Evolutionary conservation across 495 filamentous ascomycete species (phyloP).

Genomic region (Halenospora varia): DNA sequence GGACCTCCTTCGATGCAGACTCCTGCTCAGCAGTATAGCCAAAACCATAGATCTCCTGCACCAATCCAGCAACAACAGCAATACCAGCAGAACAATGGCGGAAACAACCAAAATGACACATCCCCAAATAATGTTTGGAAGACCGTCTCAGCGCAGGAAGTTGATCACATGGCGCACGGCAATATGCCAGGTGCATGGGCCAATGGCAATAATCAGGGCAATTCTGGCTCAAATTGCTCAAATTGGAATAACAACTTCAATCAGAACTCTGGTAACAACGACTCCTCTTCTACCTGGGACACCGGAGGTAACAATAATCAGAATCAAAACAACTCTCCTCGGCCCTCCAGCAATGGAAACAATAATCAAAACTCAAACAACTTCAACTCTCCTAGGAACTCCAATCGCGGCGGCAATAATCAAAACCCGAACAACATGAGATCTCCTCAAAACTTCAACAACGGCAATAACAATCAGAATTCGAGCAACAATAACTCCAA

Average conservation of each 20-base stretch:
- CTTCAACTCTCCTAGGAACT: too few species aligned
- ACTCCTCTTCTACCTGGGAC: conserved; percentile 9
- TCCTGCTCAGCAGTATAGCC: neutral
- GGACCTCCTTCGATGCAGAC: neutral
- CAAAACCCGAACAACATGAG: too few species aligned
- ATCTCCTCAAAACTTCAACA: too few species aligned
- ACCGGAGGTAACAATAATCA: too few species aligned
- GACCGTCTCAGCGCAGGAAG: neutral
- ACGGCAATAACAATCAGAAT: too few species aligned
- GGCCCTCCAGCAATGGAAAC: too few species aligned
- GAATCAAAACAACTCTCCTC: too few species aligned
- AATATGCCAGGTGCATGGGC: conserved; percentile 1
- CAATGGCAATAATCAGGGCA: neutral
- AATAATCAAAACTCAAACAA: too few species aligned
- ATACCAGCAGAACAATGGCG: neutral
- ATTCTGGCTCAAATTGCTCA: neutral
- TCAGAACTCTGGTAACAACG: conserved; percentile 5
- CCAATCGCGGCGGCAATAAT: too few species aligned
- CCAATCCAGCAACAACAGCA: neutral
- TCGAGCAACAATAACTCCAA: too few species aligned
- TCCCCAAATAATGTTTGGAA: neutral
- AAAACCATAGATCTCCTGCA: neutral
- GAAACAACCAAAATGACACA: neutral
- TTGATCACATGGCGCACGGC: neutral
- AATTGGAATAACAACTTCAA: neutral